A percentile compares a stretch with the other conserved stretches of the same genome.
Evolutionary conservation across 805 yeast genomes (phyloP).

Genomic region (Candida sakaeoensis): DNA sequence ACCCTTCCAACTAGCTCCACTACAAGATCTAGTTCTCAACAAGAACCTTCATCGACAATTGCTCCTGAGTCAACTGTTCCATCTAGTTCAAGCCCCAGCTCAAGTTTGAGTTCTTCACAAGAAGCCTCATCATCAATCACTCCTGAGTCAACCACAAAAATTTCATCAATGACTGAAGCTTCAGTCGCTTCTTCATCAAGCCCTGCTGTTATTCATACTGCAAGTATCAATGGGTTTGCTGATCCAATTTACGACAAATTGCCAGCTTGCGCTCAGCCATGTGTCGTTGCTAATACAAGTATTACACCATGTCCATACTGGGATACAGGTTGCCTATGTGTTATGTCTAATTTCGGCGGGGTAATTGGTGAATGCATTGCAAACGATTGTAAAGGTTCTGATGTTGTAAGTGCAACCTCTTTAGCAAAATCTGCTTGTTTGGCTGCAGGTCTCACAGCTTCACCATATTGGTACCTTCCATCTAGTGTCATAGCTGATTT

Average conservation of each 20-base stretch:
- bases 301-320: slow-evolving; percentile 47
- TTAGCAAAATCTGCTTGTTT: slow-evolving; percentile 25
- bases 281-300: slow-evolving; percentile 27
- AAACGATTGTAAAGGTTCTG: slow-evolving; percentile 29
- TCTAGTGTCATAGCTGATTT: slow-evolving; percentile 13
- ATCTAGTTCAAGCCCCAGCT: slow-evolving; percentile 1
- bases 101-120: neutral
- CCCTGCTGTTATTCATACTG: slow-evolving; percentile 39
- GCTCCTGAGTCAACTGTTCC: slow-evolving; percentile 15
- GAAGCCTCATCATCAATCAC: slow-evolving; percentile 5
- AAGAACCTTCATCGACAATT: slow-evolving; percentile 13
- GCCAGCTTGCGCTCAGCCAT: slow-evolving; percentile 41
- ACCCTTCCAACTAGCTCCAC: neutral
- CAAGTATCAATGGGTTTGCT: slow-evolving; percentile 40
- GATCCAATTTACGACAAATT: slow-evolving; percentile 19
- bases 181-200: slow-evolving; percentile 4
- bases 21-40: neutral
- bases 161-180: neutral
- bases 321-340: slow-evolving; percentile 44
- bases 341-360: slow-evolving; percentile 32
- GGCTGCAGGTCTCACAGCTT: slow-evolving; percentile 19
- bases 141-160: slow-evolving; percentile 18
- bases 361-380: slow-evolving; percentile 36
- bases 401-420: slow-evolving; percentile 25
- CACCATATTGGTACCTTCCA: slow-evolving; percentile 29